Conservation (phyloP, 129 eudicot genomes). For the Chrysanthemum makinoi region DNA sequence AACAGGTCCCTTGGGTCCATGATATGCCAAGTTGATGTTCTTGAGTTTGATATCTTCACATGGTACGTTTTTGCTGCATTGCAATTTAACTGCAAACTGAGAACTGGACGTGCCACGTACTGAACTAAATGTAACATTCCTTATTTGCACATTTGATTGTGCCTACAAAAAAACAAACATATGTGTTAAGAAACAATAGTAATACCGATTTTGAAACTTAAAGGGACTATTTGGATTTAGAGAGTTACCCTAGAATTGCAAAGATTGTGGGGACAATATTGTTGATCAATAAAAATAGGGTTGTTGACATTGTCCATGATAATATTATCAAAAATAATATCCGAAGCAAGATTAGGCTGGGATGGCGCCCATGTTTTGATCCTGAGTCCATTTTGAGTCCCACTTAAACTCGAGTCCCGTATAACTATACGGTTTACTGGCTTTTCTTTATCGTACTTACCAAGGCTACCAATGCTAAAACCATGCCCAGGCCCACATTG, state of each 20-base stretch:
- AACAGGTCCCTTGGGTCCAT: slow-evolving; percentile 39
- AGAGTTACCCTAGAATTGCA: slow-evolving; percentile 40
- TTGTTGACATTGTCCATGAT: slow-evolving; percentile 51
- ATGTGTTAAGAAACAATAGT: background rate
- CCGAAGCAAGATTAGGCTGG: slow-evolving; percentile 31
- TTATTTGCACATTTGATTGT: slow-evolving; percentile 39
- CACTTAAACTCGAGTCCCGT: slow-evolving; percentile 36
- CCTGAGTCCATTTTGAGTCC: slow-evolving; percentile 66
- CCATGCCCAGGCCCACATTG: slow-evolving; percentile 93
- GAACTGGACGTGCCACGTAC: slow-evolving; percentile 60
- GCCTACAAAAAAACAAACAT: slow-evolving; percentile 27
- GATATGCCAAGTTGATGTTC: slow-evolving; percentile 49
- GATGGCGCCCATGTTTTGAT: slow-evolving; percentile 78
- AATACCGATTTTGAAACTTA: background rate
- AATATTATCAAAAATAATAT: slow-evolving; percentile 40
- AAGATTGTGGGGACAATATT: slow-evolving; percentile 50
- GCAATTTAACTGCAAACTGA: slow-evolving; percentile 37
- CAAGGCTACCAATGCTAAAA: slow-evolving; percentile 83
- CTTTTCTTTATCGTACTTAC: slow-evolving; percentile 23
- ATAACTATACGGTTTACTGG: slow-evolving; percentile 47
- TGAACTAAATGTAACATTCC: slow-evolving; percentile 42
- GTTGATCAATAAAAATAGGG: slow-evolving; percentile 75
- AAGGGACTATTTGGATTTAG: no score
- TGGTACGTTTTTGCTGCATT: slow-evolving; percentile 40
- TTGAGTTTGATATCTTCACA: slow-evolving; percentile 47